Percentiles rank a stretch among this genome's conserved stretches.
Evolutionary conservation across 1,284 basidiomycete species (phyloP).

Genomic region (Ceratobasidium sp.): DNA sequence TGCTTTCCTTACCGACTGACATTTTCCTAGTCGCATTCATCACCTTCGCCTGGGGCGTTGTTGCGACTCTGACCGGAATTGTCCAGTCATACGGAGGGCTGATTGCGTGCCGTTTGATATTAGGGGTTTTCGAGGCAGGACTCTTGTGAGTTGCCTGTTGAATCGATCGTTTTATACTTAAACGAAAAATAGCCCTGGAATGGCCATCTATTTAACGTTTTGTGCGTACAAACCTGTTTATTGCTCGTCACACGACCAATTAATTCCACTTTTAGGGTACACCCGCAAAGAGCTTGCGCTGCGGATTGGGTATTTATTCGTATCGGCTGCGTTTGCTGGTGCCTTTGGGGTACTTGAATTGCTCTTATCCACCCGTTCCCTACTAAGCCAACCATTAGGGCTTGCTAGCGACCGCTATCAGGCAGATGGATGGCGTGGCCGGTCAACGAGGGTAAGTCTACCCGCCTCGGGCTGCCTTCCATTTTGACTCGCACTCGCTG

Average conservation of each 20-base stretch:
- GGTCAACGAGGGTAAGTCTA: slow-evolving; percentile 47
- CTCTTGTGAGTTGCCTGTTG: slow-evolving; percentile 43
- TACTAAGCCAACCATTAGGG: slow-evolving; percentile 41
- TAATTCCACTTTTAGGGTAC: slow-evolving; percentile 2
- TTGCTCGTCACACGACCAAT: background rate
- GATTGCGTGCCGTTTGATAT: slow-evolving; percentile 46
- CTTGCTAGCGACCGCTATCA: slow-evolving; percentile 47
- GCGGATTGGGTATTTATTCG: slow-evolving; percentile 48
- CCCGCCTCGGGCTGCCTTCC: background rate
- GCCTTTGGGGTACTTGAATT: slow-evolving; percentile 46
- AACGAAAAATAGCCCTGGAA: slow-evolving; percentile 40
- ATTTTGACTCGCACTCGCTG: background rate
- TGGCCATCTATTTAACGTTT: slow-evolving; percentile 49
- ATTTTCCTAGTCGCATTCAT: slow-evolving; percentile 38
- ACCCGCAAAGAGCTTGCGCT: slow-evolving; percentile 46
- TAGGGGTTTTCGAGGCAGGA: slow-evolving; percentile 49
- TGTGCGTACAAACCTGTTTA: slow-evolving; percentile 33
- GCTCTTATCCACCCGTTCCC: background rate
- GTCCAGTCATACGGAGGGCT: slow-evolving; percentile 46
- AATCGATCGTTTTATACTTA: too few species aligned
- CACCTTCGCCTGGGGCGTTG: slow-evolving; percentile 46
- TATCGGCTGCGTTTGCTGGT: slow-evolving; percentile 48
- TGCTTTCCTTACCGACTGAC: background rate
- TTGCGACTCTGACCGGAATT: slow-evolving; percentile 47
- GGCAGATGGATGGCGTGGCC: slow-evolving; percentile 45